Percentiles rank a stretch among this genome's conserved stretches.
phyloP scores from a whole-genome alignment of 306 rosid genomes.

The Heteromeles arbutifolia region DNA sequence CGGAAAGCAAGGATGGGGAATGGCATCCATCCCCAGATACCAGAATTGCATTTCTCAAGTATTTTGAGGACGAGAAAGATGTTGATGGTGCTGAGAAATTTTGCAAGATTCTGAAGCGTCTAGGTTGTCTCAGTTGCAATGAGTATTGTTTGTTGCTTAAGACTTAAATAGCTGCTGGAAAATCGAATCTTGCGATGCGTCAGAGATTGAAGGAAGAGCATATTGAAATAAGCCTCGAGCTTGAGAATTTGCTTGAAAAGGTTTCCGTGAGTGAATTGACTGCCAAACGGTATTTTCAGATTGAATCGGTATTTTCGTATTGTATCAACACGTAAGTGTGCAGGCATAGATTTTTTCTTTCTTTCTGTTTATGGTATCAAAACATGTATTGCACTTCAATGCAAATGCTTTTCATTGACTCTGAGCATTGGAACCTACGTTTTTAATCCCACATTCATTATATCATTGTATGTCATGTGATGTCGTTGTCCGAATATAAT shows the following conservation, averaged over 20 bases:
- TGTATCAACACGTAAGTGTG: neutral
- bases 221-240: slow-evolving; percentile 22
- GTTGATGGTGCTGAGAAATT: slow-evolving; percentile 54
- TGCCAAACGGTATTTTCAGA: neutral
- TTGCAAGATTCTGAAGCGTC: slow-evolving; percentile 45
- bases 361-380: neutral
- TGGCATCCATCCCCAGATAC: slow-evolving; percentile 43
- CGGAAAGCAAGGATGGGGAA: slow-evolving; percentile 29
- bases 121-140: slow-evolving; percentile 27
- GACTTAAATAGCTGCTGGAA: slow-evolving; percentile 36
- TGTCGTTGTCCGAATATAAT: too few relatives aligned
- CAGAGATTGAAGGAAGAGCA: slow-evolving; percentile 34
- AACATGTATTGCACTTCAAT: neutral
- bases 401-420: neutral
- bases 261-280: slow-evolving; percentile 13
- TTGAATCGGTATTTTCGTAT: neutral
- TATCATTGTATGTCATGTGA: too few relatives aligned
- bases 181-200: slow-evolving; percentile 26
- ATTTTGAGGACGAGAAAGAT: slow-evolving; percentile 54
- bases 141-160: slow-evolving; percentile 39
- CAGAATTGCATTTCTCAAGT: slow-evolving; percentile 44
- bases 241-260: slow-evolving; percentile 30
- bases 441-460: neutral
- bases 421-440: neutral
- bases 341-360: neutral